A percentile compares a stretch with the other conserved stretches of the same genome.
phyloP scores from a whole-genome alignment of 352 stramenopile genomes.

The Phytophthora palmivora region DNA sequence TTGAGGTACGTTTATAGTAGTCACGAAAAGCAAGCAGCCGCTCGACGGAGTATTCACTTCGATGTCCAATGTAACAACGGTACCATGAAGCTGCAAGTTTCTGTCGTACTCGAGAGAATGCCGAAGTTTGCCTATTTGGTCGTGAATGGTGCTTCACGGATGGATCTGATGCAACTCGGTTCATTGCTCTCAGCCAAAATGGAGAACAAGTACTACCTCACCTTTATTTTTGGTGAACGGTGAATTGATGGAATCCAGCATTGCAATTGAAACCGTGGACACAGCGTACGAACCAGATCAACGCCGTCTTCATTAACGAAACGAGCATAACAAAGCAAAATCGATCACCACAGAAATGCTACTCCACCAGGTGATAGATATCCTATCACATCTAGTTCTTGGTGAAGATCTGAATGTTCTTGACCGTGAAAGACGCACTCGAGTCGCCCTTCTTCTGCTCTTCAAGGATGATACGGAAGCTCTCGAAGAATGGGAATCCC shows the following conservation, averaged over 20 bases:
- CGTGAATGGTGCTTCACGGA: no score
- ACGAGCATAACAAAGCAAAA: conserved; percentile 22
- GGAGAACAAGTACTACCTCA: no score
- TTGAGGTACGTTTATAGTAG: conserved; percentile 2
- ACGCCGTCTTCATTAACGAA: conserved; percentile 16
- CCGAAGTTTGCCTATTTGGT: background rate
- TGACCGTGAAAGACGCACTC: conserved; percentile 77
- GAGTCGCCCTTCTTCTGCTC: conserved; percentile 79
- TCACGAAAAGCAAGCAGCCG: conserved; percentile 14
- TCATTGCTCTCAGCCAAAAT: background rate
- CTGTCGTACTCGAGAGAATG: background rate
- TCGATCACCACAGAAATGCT: conserved; percentile 6
- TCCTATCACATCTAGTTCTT: conserved; percentile 48
- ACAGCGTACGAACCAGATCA: background rate
- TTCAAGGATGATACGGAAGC: conserved; percentile 75
- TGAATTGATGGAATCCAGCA: no score
- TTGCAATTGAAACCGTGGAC: no score
- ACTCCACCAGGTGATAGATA: conserved; percentile 2
- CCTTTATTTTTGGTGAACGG: no score
- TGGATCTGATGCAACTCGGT: background rate
- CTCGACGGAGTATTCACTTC: conserved; percentile 19
- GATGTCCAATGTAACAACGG: conserved; percentile 6
- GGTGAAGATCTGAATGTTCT: conserved; percentile 79
- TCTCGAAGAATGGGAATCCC: conserved; percentile 83
- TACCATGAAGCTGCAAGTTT: conserved; percentile 2